Evolutionary conservation across 2,329 filamentous ascomycete genomes (phyloP).

Genomic region (Scedosporium apiospermum): DNA sequence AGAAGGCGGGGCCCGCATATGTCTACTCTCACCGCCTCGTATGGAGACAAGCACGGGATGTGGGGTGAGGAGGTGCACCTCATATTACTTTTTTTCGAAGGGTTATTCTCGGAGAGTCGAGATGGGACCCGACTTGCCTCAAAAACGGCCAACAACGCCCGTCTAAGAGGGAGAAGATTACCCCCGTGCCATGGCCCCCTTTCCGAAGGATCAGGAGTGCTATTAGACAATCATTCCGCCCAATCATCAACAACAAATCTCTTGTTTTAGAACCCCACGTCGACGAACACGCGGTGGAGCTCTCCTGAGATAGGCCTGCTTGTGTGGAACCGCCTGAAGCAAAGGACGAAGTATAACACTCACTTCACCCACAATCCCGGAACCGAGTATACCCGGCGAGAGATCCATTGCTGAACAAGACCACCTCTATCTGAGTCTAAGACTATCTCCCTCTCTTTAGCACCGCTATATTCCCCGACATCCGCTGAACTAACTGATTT

Average conservation of each 20-base stretch:
- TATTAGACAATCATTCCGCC: not conserved
- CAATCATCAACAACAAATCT: not conserved
- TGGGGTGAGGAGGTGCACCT: not conserved
- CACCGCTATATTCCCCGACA: no score
- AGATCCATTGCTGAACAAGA: no score
- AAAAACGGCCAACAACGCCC: not conserved
- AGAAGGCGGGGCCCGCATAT: not conserved
- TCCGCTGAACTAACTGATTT: no score
- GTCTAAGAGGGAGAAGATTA: not conserved
- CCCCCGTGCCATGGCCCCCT: no score
- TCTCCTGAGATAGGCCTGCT: no score
- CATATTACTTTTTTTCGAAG: not conserved
- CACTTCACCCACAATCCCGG: no score
- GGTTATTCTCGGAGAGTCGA: not conserved
- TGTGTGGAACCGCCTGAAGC: no score
- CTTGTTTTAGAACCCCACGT: not conserved
- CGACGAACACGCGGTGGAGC: no score
- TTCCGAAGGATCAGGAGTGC: not conserved
- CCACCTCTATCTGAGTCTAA: no score
- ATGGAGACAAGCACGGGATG: not conserved
- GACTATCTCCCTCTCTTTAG: no score
- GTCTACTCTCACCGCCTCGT: not conserved
- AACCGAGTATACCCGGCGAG: no score
- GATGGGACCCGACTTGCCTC: not conserved
- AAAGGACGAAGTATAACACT: no score